These are phyloP conservation scores for Sugiyamaella pinicola DNA, from an alignment of 1,139 yeast genomes.

Conservation along the genomic window DNA sequence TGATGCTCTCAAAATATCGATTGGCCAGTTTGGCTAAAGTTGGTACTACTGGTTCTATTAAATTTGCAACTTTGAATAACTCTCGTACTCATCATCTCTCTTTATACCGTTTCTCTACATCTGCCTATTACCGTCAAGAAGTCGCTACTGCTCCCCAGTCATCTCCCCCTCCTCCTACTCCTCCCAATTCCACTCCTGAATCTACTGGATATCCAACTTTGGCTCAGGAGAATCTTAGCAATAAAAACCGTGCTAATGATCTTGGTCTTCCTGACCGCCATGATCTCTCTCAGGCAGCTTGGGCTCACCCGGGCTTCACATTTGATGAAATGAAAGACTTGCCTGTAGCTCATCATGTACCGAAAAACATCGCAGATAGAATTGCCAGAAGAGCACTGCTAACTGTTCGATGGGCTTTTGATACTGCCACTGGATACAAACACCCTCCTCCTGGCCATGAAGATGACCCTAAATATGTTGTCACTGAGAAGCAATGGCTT, in stretches of 20 bases:
- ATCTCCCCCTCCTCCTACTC: not conserved
- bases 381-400: constrained; percentile 54
- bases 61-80: not conserved
- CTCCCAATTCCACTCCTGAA: not conserved
- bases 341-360: constrained; percentile 55
- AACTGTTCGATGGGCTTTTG: constrained; percentile 55
- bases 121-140: not conserved
- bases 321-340: constrained; percentile 53
- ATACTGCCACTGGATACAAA: constrained; percentile 65
- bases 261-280: constrained; percentile 25
- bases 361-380: constrained; percentile 53
- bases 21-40: not conserved
- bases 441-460: constrained; percentile 51
- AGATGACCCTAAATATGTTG: constrained; percentile 52
- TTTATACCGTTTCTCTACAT: not conserved
- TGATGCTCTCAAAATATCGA: not conserved
- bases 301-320: constrained; percentile 59
- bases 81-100: not conserved
- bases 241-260: constrained; percentile 12
- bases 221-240: constrained; percentile 4
- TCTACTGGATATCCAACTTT: constrained; percentile 1
- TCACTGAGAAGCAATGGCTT: constrained; percentile 69
- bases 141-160: not conserved
- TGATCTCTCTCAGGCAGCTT: constrained; percentile 44
- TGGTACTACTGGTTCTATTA: not conserved